A percentile compares a stretch with the other conserved stretches of the same genome.
These are phyloP conservation scores for Tetragonia tetragonoides DNA, from an alignment of 148 eudicot species.

Conservation along the genomic window DNA sequence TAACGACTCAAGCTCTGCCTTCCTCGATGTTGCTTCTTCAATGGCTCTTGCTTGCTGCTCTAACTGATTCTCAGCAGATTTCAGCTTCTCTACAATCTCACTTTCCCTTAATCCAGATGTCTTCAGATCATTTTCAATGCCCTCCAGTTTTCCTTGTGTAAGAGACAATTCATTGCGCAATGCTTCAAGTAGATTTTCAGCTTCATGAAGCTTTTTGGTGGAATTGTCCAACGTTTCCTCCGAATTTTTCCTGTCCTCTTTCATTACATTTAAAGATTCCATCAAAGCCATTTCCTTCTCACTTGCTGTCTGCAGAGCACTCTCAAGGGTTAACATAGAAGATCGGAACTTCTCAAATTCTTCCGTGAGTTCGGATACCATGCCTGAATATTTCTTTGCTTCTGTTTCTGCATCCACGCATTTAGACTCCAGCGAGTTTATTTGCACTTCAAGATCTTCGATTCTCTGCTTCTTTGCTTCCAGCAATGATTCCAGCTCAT, in stretches of 20 bases:
- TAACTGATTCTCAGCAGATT: constrained; percentile 56
- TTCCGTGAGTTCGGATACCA: constrained; percentile 48
- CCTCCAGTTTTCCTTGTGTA: constrained; percentile 52
- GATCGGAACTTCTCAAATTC: constrained; percentile 52
- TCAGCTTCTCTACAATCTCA: constrained; percentile 59
- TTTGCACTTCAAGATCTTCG: constrained; percentile 69
- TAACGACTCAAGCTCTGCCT: constrained; percentile 55
- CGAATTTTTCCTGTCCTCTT: constrained; percentile 54
- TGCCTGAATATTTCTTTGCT: constrained; percentile 40
- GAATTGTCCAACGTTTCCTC: constrained; percentile 47
- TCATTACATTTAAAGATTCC: constrained; percentile 36
- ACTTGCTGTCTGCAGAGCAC: constrained; percentile 42
- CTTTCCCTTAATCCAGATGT: constrained; percentile 50
- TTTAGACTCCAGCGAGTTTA: constrained; percentile 48
- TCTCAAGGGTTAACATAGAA: constrained; percentile 49
- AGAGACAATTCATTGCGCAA: constrained; percentile 47
- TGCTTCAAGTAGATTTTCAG: constrained; percentile 53
- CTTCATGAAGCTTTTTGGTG: constrained; percentile 53
- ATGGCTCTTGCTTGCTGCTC: constrained; percentile 50
- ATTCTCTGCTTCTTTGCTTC: constrained; percentile 59
- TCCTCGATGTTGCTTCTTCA: constrained; percentile 49
- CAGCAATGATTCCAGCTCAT: constrained; percentile 53
- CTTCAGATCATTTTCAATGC: constrained; percentile 62
- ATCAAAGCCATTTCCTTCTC: constrained; percentile 56
- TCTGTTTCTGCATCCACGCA: constrained; percentile 54